A percentile compares a stretch with the other conserved stretches of the same genome.
These are phyloP conservation scores for Pseudotsuga menziesii DNA, from an alignment of 75 land plant genomes.

Conservation along the genomic window DNA sequence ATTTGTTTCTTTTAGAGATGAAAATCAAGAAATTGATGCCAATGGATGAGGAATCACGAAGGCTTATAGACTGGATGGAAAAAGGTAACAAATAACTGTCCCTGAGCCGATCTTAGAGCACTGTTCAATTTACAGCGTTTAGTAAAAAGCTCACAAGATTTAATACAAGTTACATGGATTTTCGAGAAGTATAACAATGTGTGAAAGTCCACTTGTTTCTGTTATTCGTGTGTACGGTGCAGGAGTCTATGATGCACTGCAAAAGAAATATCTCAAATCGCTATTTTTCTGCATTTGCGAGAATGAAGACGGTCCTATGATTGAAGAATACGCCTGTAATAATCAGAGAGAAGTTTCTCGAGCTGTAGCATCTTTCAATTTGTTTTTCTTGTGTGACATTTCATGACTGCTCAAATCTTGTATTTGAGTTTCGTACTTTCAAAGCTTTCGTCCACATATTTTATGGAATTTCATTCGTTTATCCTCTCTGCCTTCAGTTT, in stretches of 20 bases:
- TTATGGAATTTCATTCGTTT: not conserved
- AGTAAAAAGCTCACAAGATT: not conserved
- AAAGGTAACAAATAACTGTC: conserved; percentile 29
- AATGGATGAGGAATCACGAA: conserved; percentile 79
- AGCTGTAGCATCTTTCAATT: not conserved
- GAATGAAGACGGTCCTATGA: conserved; percentile 69
- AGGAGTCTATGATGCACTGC: conserved; percentile 95
- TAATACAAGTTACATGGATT: not conserved
- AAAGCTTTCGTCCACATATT: not conserved
- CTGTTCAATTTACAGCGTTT: not conserved
- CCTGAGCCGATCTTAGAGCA: not conserved
- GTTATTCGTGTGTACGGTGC: not conserved
- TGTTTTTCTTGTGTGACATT: not conserved
- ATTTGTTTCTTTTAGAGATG: conserved; percentile 49
- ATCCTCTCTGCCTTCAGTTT: conserved; percentile 41
- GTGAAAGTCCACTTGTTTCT: not conserved
- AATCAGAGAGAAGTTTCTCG: not conserved
- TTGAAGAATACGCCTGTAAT: conserved; percentile 94
- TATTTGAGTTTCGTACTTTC: not conserved
- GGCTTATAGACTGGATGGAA: conserved; percentile 55
- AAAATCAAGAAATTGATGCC: conserved; percentile 97
- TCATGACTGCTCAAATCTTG: not conserved
- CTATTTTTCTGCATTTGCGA: conserved; percentile 80
- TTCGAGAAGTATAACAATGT: too few species aligned
- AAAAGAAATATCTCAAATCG: conserved; percentile 84